These are phyloP conservation scores for Mucor indicus DNA, from an alignment of 371 early-diverging fungal species.

Conservation along the genomic window DNA sequence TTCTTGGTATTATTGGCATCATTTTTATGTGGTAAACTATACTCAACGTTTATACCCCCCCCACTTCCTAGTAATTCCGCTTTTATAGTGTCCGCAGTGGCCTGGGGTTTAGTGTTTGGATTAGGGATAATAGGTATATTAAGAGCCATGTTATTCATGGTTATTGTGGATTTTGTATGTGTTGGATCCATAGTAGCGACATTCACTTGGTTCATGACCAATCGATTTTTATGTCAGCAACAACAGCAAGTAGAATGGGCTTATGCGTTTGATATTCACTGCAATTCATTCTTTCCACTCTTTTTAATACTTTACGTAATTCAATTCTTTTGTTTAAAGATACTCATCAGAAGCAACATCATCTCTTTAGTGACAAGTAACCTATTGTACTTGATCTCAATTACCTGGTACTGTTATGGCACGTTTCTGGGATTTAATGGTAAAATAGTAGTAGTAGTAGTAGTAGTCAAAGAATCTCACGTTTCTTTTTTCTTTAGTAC, in stretches of 20 bases:
- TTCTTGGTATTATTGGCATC: constrained; percentile 71
- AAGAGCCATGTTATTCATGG: constrained; percentile 67
- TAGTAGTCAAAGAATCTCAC: not conserved
- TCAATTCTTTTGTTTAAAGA: constrained; percentile 84
- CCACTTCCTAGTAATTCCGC: too few relatives aligned
- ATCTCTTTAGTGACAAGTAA: constrained; percentile 81
- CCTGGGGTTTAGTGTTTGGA: constrained; percentile 71
- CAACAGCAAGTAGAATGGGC: constrained; percentile 92
- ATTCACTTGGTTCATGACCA: constrained; percentile 71
- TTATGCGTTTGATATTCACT: constrained; percentile 92
- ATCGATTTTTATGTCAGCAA: constrained; percentile 73
- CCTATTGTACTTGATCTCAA: constrained; percentile 75
- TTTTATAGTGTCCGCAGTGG: constrained; percentile 64
- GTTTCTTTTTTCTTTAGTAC: constrained; percentile 44
- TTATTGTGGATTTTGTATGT: constrained; percentile 71
- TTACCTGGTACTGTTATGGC: constrained; percentile 74
- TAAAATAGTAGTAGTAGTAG: constrained; percentile 53
- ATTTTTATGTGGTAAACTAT: constrained; percentile 56
- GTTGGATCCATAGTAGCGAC: constrained; percentile 71
- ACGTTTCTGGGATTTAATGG: constrained; percentile 88
- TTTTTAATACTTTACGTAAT: constrained; percentile 80
- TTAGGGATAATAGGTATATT: constrained; percentile 59
- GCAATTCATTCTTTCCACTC: constrained; percentile 87
- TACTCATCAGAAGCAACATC: constrained; percentile 68
- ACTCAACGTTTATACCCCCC: too few relatives aligned